These are phyloP conservation scores for Penicillium flavigenum DNA, from an alignment of 495 filamentous ascomycete species.

Conservation along the genomic window DNA sequence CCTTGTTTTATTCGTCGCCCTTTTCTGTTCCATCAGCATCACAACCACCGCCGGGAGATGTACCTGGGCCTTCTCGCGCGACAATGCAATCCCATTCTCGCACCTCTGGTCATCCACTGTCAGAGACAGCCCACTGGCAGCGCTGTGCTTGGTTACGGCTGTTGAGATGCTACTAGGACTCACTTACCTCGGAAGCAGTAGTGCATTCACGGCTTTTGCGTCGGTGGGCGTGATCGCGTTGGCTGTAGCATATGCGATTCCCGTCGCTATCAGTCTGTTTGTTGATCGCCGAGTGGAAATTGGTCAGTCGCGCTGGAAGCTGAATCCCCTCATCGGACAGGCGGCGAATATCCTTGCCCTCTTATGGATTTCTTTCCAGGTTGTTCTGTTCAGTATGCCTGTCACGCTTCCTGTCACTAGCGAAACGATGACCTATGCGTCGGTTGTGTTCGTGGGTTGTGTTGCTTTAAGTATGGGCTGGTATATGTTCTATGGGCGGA, in stretches of 20 bases:
- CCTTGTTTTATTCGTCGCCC: conserved; percentile 61
- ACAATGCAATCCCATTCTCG: conserved; percentile 57
- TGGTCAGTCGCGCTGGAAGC: conserved; percentile 48
- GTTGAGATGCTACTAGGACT: conserved; percentile 53
- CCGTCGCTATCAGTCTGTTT: conserved; percentile 51
- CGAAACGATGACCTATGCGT: conserved; percentile 54
- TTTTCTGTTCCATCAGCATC: conserved; percentile 64
- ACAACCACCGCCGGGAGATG: conserved; percentile 66
- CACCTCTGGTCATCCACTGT: conserved; percentile 53
- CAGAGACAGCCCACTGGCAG: conserved; percentile 48
- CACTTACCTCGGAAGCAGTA: conserved; percentile 55
- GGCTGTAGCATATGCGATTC: conserved; percentile 53
- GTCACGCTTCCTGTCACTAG: conserved; percentile 34
- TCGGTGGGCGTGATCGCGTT: conserved; percentile 57
- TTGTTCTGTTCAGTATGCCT: conserved; percentile 44
- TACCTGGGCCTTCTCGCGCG: conserved; percentile 64
- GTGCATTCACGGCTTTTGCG: conserved; percentile 59
- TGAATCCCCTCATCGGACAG: conserved; percentile 52
- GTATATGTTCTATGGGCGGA: conserved; percentile 61
- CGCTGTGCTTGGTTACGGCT: conserved; percentile 46
- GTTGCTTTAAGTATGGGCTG: conserved; percentile 51
- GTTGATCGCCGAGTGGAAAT: conserved; percentile 43
- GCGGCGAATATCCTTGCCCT: conserved; percentile 46
- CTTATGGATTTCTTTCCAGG: conserved; percentile 41
- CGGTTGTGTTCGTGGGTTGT: conserved; percentile 57